These are phyloP conservation scores for Cryptococcus deneoformans DNA, from an alignment of 1,284 basidiomycete species.

Conservation along the genomic window DNA sequence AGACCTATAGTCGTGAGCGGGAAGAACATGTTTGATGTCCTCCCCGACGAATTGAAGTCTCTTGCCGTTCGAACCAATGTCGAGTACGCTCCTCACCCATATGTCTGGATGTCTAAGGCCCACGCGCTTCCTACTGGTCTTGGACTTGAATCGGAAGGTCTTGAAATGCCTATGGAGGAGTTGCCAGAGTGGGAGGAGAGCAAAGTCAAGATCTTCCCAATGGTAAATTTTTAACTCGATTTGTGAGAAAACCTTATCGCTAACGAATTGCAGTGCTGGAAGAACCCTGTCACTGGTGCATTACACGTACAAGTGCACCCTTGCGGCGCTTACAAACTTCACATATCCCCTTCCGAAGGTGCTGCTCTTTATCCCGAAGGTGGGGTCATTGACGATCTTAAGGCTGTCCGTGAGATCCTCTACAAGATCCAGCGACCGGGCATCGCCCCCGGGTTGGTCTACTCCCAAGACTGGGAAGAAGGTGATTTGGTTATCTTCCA, in stretches of 20 bases:
- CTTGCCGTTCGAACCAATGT: slow-evolving; percentile 72
- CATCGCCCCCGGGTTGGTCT: slow-evolving; percentile 59
- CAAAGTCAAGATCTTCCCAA: slow-evolving; percentile 67
- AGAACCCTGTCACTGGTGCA: slow-evolving; percentile 71
- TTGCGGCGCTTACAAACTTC: slow-evolving; percentile 58
- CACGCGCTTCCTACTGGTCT: slow-evolving; percentile 68
- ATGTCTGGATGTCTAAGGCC: slow-evolving; percentile 81
- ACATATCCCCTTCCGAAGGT: slow-evolving; percentile 60
- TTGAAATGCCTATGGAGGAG: slow-evolving; percentile 62
- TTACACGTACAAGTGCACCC: slow-evolving; percentile 79
- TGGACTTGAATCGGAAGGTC: slow-evolving; percentile 70
- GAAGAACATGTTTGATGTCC: slow-evolving; percentile 78
- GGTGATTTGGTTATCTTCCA: slow-evolving; percentile 66
- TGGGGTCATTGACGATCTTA: slow-evolving; percentile 64
- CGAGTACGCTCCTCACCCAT: slow-evolving; percentile 69
- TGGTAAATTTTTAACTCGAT: slow-evolving; percentile 53
- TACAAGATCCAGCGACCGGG: slow-evolving; percentile 78
- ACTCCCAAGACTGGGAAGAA: slow-evolving; percentile 59
- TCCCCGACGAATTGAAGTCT: slow-evolving; percentile 71
- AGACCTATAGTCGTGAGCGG: slow-evolving; percentile 56
- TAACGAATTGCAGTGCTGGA: slow-evolving; percentile 61
- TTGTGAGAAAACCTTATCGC: neutral
- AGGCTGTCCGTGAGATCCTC: slow-evolving; percentile 64
- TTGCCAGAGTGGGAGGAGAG: slow-evolving; percentile 70
- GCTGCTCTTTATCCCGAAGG: slow-evolving; percentile 66